These are phyloP conservation scores for Camelina hispida DNA, from an alignment of 345 rosid genomes.

Conservation along the genomic window DNA sequence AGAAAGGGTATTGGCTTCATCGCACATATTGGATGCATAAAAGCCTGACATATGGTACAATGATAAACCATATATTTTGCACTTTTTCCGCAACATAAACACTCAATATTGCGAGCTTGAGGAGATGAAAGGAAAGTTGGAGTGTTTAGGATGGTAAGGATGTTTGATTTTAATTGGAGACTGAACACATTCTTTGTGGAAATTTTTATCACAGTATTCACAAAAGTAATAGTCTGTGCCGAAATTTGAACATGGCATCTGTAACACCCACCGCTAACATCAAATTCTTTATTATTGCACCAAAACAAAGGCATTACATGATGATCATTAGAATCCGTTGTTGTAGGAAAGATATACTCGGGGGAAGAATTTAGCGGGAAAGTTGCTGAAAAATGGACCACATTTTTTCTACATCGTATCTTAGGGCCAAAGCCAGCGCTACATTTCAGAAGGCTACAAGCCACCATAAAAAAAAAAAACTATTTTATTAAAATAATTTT, in stretches of 20 bases:
- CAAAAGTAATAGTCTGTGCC: not conserved
- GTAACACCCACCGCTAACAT: not conserved
- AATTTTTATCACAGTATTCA: not conserved
- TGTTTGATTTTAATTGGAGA: not conserved
- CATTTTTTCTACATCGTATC: not conserved
- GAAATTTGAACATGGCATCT: not conserved
- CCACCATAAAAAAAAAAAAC: too few relatives aligned
- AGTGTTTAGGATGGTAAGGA: not conserved
- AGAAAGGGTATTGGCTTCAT: not conserved
- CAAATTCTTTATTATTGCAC: not conserved
- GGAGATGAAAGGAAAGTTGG: not conserved
- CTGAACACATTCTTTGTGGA: not conserved
- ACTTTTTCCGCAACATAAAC: not conserved
- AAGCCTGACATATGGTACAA: not conserved
- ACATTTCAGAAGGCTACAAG: too few relatives aligned
- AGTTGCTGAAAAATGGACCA: fast-evolving
- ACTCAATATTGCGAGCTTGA: not conserved
- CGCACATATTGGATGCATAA: not conserved
- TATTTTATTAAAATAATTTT: too few relatives aligned
- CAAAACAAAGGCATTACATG: not conserved
- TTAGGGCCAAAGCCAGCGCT: too few relatives aligned
- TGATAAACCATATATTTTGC: not conserved
- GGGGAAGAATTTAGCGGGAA: not conserved
- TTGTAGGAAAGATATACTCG: not conserved
- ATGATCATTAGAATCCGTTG: not conserved